phyloP scores from a whole-genome alignment of 2,329 filamentous ascomycete species.

The Neopestalotiopsis clavispora region DNA sequence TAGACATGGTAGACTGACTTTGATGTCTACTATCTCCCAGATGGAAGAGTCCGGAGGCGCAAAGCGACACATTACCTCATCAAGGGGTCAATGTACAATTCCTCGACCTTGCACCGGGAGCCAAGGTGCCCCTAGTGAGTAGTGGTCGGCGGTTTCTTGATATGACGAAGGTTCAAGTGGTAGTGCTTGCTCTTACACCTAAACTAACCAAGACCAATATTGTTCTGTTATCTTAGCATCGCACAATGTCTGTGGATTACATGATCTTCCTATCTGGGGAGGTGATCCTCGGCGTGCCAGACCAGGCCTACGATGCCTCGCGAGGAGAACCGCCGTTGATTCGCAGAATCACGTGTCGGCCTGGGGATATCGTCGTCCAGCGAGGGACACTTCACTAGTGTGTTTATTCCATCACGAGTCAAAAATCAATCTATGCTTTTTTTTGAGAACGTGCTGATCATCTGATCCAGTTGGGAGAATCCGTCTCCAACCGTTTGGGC shows the following conservation, averaged over 20 bases:
- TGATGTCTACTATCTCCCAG: neutral
- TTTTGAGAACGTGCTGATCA: neutral
- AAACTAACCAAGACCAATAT: too few species aligned
- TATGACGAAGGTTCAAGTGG: too few species aligned
- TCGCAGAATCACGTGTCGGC: neutral
- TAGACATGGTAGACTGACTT: neutral
- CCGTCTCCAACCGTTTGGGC: neutral
- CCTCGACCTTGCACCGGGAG: neutral
- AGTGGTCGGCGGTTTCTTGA: too few species aligned
- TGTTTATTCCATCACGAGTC: neutral
- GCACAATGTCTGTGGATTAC: neutral
- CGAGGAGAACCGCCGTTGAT: neutral
- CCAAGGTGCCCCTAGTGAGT: constrained; percentile 2
- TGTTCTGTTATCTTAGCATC: neutral
- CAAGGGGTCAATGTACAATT: neutral
- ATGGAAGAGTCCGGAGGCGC: neutral
- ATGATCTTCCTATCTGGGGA: neutral
- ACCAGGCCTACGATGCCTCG: neutral
- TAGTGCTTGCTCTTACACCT: too few species aligned
- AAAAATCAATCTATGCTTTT: neutral
- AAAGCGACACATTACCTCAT: neutral
- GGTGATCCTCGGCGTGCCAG: neutral
- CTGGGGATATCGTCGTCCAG: neutral
- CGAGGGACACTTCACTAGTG: constrained; percentile 2
- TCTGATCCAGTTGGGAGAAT: neutral